These are phyloP conservation scores for Wickerhamomyces sp. DNA, from an alignment of 1,139 yeast species.

Conservation along the genomic window DNA sequence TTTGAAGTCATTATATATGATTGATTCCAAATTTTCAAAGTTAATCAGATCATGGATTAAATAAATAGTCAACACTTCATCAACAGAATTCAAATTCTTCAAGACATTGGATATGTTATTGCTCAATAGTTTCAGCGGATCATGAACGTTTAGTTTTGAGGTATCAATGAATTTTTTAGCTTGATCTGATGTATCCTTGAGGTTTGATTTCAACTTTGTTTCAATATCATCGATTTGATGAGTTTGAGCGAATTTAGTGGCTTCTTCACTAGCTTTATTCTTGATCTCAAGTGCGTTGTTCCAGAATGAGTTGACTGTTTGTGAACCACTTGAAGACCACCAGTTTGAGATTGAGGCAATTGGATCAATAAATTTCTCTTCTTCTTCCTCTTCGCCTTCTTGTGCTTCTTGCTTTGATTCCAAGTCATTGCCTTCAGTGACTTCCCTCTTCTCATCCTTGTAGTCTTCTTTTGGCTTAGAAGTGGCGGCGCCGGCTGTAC, in stretches of 20 bases:
- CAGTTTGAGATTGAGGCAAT: conserved; percentile 68
- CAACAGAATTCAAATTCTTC: conserved; percentile 50
- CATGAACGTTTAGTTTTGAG: background rate
- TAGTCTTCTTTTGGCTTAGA: too few relatives aligned
- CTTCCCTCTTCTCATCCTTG: conserved; percentile 3
- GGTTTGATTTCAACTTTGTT: conserved; percentile 12
- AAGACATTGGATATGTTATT: conserved; percentile 41
- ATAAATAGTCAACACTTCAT: conserved; percentile 74
- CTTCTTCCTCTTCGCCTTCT: conserved; percentile 12
- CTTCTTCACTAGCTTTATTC: conserved; percentile 34
- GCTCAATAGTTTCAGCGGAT: conserved; percentile 27
- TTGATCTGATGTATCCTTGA: conserved; percentile 27
- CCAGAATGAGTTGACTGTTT: conserved; percentile 68
- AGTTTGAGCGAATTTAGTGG: conserved; percentile 35
- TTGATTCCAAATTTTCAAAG: conserved; percentile 56
- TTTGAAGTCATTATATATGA: conserved; percentile 66
- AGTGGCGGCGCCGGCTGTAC: background rate
- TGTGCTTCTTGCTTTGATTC: conserved; percentile 24
- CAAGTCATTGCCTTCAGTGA: background rate
- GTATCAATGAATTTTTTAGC: conserved; percentile 22
- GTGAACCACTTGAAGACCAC: conserved; percentile 78
- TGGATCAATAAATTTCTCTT: conserved; percentile 44
- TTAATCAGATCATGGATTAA: conserved; percentile 83
- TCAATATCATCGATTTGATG: conserved; percentile 25
- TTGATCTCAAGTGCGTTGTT: conserved; percentile 36